Conservation (phyloP, 1,284 basidiomycete species). For the Volvariella surrecta region DNA sequence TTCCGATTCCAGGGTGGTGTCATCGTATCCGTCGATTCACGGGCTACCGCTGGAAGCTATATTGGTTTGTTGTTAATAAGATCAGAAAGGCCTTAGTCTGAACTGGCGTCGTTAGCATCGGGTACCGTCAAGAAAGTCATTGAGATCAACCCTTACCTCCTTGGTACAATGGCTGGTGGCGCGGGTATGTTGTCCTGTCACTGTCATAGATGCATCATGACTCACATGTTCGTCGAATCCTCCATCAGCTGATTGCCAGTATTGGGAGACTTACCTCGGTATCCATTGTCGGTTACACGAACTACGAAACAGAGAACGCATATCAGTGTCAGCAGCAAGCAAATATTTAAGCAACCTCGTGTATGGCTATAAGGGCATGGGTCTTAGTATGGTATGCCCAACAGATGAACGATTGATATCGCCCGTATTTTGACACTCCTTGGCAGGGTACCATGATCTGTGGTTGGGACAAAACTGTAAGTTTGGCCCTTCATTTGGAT, state of each 20-base stretch:
- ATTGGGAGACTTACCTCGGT: constrained; percentile 98
- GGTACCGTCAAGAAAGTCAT: constrained; percentile 99
- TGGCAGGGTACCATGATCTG: constrained; percentile 97
- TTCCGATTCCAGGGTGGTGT: constrained; percentile 97
- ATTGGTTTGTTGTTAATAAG: constrained; percentile 54
- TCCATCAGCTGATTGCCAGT: constrained; percentile 86
- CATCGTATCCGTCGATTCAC: constrained; percentile 95
- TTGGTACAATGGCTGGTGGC: constrained; percentile 99
- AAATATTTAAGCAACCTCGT: constrained; percentile 98
- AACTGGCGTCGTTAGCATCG: constrained; percentile 46
- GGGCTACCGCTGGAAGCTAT: constrained; percentile 96
- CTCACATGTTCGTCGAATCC: not conserved
- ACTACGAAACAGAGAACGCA: constrained; percentile 94
- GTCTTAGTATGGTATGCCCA: constrained; percentile 83
- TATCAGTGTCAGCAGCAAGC: constrained; percentile 96
- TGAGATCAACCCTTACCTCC: constrained; percentile 97
- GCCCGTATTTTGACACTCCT: not conserved
- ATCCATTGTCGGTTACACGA: constrained; percentile 98
- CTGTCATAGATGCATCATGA: constrained; percentile 8
- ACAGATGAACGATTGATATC: not conserved
- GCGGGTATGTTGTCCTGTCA: constrained; percentile 54
- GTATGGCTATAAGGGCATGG: constrained; percentile 99
- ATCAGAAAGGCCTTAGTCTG: constrained; percentile 1
- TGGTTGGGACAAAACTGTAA: constrained; percentile 97
- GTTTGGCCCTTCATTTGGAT: constrained; percentile 16